phyloP scores from a whole-genome alignment of 1,284 basidiomycete species.

The Ceratobasidium sp. region DNA sequence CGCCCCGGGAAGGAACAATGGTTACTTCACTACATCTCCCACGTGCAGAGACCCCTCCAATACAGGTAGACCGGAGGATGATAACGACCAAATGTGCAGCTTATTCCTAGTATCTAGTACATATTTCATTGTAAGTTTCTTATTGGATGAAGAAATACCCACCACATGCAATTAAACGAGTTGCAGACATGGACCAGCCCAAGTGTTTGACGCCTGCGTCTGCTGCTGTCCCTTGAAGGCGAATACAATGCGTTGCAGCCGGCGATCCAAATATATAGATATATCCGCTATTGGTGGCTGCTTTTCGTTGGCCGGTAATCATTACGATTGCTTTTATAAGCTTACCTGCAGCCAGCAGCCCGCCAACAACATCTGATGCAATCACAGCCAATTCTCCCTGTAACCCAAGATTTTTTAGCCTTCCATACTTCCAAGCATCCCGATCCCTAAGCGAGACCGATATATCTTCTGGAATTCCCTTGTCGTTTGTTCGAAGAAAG shows the following conservation, averaged over 20 bases:
- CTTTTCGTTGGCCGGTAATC: not conserved
- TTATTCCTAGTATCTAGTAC: slow-evolving; percentile 73
- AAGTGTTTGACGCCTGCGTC: slow-evolving; percentile 41
- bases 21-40: slow-evolving; percentile 66
- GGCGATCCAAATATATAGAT: slow-evolving; percentile 39
- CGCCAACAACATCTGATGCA: slow-evolving; percentile 30
- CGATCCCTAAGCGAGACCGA: slow-evolving; percentile 39
- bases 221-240: slow-evolving; percentile 24
- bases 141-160: not conserved
- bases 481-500: slow-evolving; percentile 35
- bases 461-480: slow-evolving; percentile 36
- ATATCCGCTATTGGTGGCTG: slow-evolving; percentile 34
- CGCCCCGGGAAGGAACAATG: slow-evolving; percentile 35
- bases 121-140: not conserved
- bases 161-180: slow-evolving; percentile 37
- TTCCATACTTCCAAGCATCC: slow-evolving; percentile 38
- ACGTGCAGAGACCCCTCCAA: slow-evolving; percentile 68
- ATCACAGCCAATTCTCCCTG: slow-evolving; percentile 29
- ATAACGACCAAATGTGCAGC: slow-evolving; percentile 79
- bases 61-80: slow-evolving; percentile 68
- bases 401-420: slow-evolving; percentile 26
- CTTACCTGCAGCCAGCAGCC: slow-evolving; percentile 34
- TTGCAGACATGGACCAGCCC: slow-evolving; percentile 28
- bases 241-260: slow-evolving; percentile 28
- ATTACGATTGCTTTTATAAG: not conserved